Evolutionary conservation across 2,329 filamentous ascomycete genomes (phyloP).

Genomic region (Mollisia scopiformis): DNA sequence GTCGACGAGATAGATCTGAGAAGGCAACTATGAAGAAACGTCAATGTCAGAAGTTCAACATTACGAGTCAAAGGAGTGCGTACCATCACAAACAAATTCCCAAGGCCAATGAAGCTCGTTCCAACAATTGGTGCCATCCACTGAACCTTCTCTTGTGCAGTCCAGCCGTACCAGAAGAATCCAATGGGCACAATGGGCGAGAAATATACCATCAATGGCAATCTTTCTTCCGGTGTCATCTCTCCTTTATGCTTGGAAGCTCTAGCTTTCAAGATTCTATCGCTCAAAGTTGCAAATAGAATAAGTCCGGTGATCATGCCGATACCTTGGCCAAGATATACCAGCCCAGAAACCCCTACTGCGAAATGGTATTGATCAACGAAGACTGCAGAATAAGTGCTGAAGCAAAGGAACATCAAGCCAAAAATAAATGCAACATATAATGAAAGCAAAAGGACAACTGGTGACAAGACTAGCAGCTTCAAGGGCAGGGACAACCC

Average conservation of each 20-base stretch:
- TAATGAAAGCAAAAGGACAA: neutral
- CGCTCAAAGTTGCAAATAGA: constrained; percentile 43
- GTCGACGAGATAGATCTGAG: neutral
- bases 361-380: constrained; percentile 43
- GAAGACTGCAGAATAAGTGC: constrained; percentile 52
- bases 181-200: constrained; percentile 45
- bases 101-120: constrained; percentile 43
- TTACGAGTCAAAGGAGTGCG: neutral
- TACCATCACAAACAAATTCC: constrained; percentile 11
- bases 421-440: constrained; percentile 50
- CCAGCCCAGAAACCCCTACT: constrained; percentile 40
- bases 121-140: constrained; percentile 48
- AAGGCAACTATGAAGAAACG: neutral
- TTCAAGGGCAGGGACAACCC: neutral
- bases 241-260: constrained; percentile 31
- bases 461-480: neutral
- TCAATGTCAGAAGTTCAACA: neutral
- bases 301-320: constrained; percentile 41
- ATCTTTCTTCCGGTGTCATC: constrained; percentile 40
- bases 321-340: constrained; percentile 44
- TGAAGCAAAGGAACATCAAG: constrained; percentile 52
- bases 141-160: constrained; percentile 40
- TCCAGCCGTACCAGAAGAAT: constrained; percentile 52
- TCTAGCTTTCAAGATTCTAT: constrained; percentile 39
- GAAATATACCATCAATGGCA: constrained; percentile 44